Percentiles rank a stretch among this genome's conserved stretches.
Conservation (phyloP, 352 stramenopile genomes). For the Phytophthora idaei region DNA sequence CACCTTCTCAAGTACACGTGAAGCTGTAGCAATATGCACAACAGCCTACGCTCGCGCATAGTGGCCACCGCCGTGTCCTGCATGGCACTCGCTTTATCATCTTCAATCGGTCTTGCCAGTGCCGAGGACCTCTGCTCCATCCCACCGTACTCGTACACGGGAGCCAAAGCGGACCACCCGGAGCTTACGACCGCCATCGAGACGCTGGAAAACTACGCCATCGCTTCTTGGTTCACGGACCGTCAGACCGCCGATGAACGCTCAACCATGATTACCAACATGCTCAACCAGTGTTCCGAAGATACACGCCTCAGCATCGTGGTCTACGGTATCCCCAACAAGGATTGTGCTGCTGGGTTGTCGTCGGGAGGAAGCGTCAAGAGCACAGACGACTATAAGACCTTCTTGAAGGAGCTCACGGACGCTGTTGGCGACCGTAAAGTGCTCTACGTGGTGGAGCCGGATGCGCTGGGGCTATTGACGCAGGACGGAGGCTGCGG, state of each 20-base stretch:
- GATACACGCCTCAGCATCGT: slow-evolving; percentile 51
- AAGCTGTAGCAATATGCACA: slow-evolving; percentile 16
- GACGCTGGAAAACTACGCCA: slow-evolving; percentile 39
- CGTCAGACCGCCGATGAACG: slow-evolving; percentile 35
- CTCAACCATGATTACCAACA: neutral
- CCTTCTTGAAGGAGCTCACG: slow-evolving; percentile 51
- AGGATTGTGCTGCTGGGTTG: slow-evolving; percentile 65
- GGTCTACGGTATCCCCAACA: slow-evolving; percentile 78
- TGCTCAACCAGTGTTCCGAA: slow-evolving; percentile 38
- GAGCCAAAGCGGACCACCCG: slow-evolving; percentile 37
- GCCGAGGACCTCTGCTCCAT: slow-evolving; percentile 46
- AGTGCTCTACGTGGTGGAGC: slow-evolving; percentile 78
- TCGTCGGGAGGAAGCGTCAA: slow-evolving; percentile 47
- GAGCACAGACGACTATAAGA: slow-evolving; percentile 49
- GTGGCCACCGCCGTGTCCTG: slow-evolving; percentile 19
- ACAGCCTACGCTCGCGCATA: slow-evolving; percentile 17
- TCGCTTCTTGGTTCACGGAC: slow-evolving; percentile 65
- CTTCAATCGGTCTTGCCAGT: slow-evolving; percentile 5
- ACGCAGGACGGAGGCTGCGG: slow-evolving; percentile 52
- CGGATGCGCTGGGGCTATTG: slow-evolving; percentile 61
- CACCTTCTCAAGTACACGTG: slow-evolving; percentile 8
- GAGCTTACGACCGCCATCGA: slow-evolving; percentile 43
- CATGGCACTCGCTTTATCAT: slow-evolving; percentile 21
- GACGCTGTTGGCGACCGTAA: slow-evolving; percentile 51
- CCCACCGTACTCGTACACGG: slow-evolving; percentile 40